Percentiles rank a stretch among this genome's conserved stretches.
These are phyloP conservation scores for Eimeria tenella DNA, from an alignment of 169 alveolate genomes.

Conservation along the genomic window DNA sequence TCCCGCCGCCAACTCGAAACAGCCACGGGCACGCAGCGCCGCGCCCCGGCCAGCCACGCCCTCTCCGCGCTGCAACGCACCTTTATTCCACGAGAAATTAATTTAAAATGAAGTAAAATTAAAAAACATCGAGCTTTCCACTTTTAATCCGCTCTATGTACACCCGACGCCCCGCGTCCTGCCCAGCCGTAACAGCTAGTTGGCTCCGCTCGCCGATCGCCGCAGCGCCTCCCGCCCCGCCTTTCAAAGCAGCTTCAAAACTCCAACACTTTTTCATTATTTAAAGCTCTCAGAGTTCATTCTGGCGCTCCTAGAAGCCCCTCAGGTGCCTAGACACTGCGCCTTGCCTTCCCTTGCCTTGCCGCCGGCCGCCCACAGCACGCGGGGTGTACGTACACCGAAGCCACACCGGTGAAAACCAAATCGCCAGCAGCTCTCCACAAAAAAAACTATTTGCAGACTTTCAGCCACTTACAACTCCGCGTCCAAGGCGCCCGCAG, in stretches of 20 bases:
- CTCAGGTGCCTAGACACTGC: too few species aligned
- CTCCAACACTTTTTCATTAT: too few species aligned
- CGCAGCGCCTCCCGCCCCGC: too few species aligned
- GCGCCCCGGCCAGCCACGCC: not conserved
- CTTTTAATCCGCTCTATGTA: not conserved
- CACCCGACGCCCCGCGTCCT: not conserved
- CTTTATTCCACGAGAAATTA: not conserved
- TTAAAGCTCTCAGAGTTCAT: too few species aligned
- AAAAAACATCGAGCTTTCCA: not conserved
- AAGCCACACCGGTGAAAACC: not conserved
- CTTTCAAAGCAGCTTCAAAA: too few species aligned
- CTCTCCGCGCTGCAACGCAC: not conserved
- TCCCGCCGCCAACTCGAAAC: not conserved
- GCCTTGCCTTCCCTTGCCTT: too few species aligned
- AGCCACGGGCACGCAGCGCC: slow-evolving; percentile 24
- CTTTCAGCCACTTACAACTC: too few species aligned
- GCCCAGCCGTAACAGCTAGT: not conserved
- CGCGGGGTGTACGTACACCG: not conserved
- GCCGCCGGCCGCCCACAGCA: not conserved
- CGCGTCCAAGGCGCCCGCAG: too few species aligned
- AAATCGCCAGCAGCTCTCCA: not conserved
- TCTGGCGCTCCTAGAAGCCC: too few species aligned
- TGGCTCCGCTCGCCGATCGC: not conserved
- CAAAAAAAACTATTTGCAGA: not conserved
- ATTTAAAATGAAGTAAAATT: not conserved